Conservation (phyloP, 192 early-diverging fungal genomes). For the Diversispora eburnea region DNA sequence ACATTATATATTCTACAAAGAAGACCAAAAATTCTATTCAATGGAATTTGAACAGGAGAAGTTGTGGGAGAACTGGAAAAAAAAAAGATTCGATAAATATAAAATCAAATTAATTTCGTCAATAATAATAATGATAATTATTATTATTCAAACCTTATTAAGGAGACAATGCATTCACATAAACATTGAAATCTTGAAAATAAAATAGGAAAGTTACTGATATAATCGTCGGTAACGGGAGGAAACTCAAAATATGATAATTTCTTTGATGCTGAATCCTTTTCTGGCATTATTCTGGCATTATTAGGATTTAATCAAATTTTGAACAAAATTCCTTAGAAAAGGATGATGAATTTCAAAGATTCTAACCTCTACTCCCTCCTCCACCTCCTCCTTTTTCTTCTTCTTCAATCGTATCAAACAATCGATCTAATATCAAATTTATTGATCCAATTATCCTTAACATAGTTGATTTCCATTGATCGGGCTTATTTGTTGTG, state of each 20-base stretch:
- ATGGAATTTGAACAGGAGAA: slow-evolving; percentile 45
- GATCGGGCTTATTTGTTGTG: slow-evolving; percentile 38
- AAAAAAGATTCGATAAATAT: slow-evolving; percentile 28
- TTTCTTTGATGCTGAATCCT: slow-evolving; percentile 21
- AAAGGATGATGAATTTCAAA: neutral
- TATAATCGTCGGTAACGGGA: slow-evolving; percentile 40
- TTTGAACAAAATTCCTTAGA: neutral
- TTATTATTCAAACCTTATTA: slow-evolving; percentile 37
- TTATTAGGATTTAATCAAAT: neutral
- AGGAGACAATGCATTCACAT: slow-evolving; percentile 35
- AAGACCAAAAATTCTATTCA: slow-evolving; percentile 47
- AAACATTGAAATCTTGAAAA: slow-evolving; percentile 35
- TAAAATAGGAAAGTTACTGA: slow-evolving; percentile 39
- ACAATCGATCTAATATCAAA: slow-evolving; percentile 42
- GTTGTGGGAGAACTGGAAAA: slow-evolving; percentile 39
- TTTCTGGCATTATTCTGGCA: neutral
- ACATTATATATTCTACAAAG: slow-evolving; percentile 47
- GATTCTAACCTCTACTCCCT: no score
- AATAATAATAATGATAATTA: slow-evolving; percentile 2
- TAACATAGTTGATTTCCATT: slow-evolving; percentile 43
- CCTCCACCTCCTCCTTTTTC: neutral
- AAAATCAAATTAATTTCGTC: slow-evolving; percentile 28
- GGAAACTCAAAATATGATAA: slow-evolving; percentile 35
- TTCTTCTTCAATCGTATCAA: slow-evolving; percentile 56
- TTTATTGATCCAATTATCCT: slow-evolving; percentile 49